These are phyloP conservation scores for Leucocoprinus sp. DNA, from an alignment of 768 basidiomycete species.

Conservation along the genomic window DNA sequence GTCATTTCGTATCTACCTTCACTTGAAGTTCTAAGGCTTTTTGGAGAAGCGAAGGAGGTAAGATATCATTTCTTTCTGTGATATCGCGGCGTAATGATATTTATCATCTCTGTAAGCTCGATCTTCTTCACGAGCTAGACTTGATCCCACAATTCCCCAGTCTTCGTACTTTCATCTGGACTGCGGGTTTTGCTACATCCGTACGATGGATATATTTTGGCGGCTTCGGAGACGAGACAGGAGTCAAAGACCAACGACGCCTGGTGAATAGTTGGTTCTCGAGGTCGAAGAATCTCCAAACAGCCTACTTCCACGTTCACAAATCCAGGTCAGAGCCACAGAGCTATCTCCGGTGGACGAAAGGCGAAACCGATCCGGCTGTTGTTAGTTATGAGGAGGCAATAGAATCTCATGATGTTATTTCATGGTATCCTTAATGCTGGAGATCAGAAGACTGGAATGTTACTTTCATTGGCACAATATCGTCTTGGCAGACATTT, in stretches of 20 bases:
- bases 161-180: slow-evolving; percentile 2
- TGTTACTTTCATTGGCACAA: too few relatives aligned
- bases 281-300: background rate
- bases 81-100: background rate
- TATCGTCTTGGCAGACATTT: too few relatives aligned
- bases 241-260: background rate
- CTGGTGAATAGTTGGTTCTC: background rate
- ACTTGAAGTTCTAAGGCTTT: background rate
- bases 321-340: background rate
- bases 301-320: background rate
- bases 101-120: background rate
- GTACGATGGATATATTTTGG: background rate
- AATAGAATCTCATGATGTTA: background rate
- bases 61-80: background rate
- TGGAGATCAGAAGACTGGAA: too few relatives aligned
- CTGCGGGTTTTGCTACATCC: slow-evolving; percentile 1
- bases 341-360: background rate
- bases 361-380: background rate
- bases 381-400: background rate
- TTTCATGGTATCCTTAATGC: slow-evolving; percentile 4
- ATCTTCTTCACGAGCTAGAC: background rate
- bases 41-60: background rate
- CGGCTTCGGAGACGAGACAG: background rate
- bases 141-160: background rate
- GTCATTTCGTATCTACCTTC: background rate